These are phyloP conservation scores for Tricholoma flavovirens DNA, from an alignment of 768 basidiomycete species.

Conservation along the genomic window DNA sequence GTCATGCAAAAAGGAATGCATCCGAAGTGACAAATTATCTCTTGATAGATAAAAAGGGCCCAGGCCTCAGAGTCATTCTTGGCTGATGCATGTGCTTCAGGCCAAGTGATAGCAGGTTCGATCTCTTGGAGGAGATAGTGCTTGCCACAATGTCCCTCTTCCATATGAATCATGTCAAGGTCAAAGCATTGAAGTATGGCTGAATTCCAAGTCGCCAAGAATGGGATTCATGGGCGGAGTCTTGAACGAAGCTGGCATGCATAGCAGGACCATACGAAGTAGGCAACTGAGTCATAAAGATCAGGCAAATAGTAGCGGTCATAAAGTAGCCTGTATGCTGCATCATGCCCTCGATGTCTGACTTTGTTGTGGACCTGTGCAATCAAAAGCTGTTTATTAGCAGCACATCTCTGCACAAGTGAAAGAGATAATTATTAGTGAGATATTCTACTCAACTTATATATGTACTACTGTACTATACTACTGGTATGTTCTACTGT, in stretches of 20 bases:
- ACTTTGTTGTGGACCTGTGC: slow-evolving; percentile 23
- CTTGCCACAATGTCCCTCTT: slow-evolving; percentile 11
- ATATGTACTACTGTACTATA: too few relatives aligned
- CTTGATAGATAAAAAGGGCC: slow-evolving; percentile 17
- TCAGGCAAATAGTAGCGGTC: slow-evolving; percentile 31
- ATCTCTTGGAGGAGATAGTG: slow-evolving; percentile 17
- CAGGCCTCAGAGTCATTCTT: slow-evolving; percentile 23
- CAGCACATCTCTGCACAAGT: too few relatives aligned
- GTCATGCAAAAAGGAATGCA: slow-evolving; percentile 4
- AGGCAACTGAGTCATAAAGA: slow-evolving; percentile 23
- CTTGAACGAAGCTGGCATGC: slow-evolving; percentile 24
- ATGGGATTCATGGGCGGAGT: slow-evolving; percentile 16
- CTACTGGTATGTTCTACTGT: too few relatives aligned
- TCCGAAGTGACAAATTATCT: slow-evolving; percentile 14
- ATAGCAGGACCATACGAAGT: slow-evolving; percentile 30
- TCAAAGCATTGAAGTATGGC: slow-evolving; percentile 20
- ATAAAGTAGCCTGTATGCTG: slow-evolving; percentile 12
- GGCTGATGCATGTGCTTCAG: slow-evolving; percentile 22
- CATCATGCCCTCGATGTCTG: slow-evolving; percentile 25
- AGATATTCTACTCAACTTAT: too few relatives aligned
- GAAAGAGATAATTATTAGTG: too few relatives aligned
- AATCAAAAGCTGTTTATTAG: too few relatives aligned
- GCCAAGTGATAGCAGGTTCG: slow-evolving; percentile 20
- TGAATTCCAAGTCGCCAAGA: slow-evolving; percentile 11
- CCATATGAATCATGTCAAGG: slow-evolving; percentile 26